Evolutionary conservation across 1,284 basidiomycete genomes (phyloP).

Genomic region (Ceratorhiza oryzae-sativae): DNA sequence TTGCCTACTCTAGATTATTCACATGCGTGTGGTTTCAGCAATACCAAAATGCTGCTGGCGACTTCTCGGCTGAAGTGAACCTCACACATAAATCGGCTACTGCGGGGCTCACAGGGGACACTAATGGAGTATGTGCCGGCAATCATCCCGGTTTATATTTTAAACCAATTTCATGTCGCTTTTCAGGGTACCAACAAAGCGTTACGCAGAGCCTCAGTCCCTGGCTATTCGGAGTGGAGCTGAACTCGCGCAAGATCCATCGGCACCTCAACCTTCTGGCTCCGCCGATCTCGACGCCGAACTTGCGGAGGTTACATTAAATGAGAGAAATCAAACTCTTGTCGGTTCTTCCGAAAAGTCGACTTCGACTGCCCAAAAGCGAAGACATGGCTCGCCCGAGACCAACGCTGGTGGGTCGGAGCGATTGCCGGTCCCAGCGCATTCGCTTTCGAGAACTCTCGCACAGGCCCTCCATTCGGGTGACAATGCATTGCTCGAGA

Average conservation of each 20-base stretch:
- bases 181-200: constrained; percentile 56
- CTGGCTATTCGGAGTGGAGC: constrained; percentile 68
- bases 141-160: constrained; percentile 37
- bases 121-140: constrained; percentile 30
- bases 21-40: constrained; percentile 51
- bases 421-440: constrained; percentile 70
- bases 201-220: constrained; percentile 68
- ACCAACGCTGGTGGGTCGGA: constrained; percentile 42
- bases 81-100: constrained; percentile 50
- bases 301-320: constrained; percentile 87
- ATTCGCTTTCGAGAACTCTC: constrained; percentile 91
- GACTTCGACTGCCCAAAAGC: constrained; percentile 48
- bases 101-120: constrained; percentile 39
- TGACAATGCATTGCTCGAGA: constrained; percentile 87
- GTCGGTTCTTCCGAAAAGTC: constrained; percentile 55
- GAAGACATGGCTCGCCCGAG: constrained; percentile 47
- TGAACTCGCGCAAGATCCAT: constrained; percentile 66
- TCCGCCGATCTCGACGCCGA: constrained; percentile 82
- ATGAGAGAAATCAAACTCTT: constrained; percentile 81
- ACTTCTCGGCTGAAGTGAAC: constrained; percentile 63
- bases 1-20: not conserved
- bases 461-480: constrained; percentile 97
- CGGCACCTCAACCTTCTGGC: constrained; percentile 61
- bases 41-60: constrained; percentile 63
- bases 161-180: constrained; percentile 6